A percentile compares a stretch with the other conserved stretches of the same genome.
Conservation (phyloP, 805 yeast genomes). For the Kazachstania africana region DNA sequence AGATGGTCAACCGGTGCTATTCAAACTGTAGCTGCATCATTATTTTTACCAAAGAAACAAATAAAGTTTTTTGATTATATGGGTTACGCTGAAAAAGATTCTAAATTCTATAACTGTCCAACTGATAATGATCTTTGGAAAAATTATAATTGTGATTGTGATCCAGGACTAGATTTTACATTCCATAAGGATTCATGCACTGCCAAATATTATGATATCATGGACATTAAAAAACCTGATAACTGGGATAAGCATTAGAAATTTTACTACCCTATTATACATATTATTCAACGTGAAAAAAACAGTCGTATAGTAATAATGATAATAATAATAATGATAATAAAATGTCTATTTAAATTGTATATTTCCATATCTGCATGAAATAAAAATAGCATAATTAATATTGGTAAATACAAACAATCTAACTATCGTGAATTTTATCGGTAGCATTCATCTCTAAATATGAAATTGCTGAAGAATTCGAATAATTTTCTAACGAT, state of each 20-base stretch:
- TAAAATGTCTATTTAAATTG: no score
- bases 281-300: no score
- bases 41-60: conserved; percentile 48
- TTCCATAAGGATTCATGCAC: conserved; percentile 58
- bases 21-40: conserved; percentile 63
- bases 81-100: conserved; percentile 36
- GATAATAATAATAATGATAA: no score
- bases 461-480: no score
- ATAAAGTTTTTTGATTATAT: conserved; percentile 63
- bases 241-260: conserved; percentile 62
- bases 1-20: conserved; percentile 86
- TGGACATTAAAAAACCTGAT: conserved; percentile 38
- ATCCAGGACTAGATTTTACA: conserved; percentile 58
- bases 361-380: no score
- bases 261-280: no score
- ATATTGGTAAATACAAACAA: no score
- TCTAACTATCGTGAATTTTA: no score
- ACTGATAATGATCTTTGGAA: conserved; percentile 44
- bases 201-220: conserved; percentile 39
- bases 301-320: no score
- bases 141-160: conserved; percentile 57
- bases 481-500: no score
- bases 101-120: conserved; percentile 48
- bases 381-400: no score
- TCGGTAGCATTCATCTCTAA: no score